Percentiles rank a stretch among this genome's conserved stretches.
phyloP scores from a whole-genome alignment of 768 basidiomycete genomes.

The Pisolithus sp. region DNA sequence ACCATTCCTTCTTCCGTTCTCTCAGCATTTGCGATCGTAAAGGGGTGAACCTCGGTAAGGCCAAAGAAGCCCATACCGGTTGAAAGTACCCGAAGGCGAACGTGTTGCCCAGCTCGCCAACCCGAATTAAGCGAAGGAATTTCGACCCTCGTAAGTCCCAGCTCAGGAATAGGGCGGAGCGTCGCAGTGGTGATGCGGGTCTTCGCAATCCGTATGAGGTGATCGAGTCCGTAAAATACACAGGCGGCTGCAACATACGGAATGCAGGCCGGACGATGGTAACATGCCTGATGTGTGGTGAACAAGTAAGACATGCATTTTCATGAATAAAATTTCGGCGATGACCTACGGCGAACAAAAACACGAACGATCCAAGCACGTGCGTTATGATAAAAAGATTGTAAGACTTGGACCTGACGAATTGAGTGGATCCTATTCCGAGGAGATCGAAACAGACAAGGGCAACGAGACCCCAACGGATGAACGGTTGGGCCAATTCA shows the following conservation, averaged over 20 bases:
- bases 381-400: conserved; percentile 62
- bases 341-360: conserved; percentile 49
- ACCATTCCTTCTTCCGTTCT: conserved; percentile 53
- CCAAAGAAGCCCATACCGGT: conserved; percentile 47
- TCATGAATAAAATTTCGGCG: neutral
- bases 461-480: conserved; percentile 47
- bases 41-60: conserved; percentile 67
- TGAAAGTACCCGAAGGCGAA: conserved; percentile 61
- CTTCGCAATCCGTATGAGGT: conserved; percentile 52
- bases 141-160: conserved; percentile 59
- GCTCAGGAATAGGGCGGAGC: conserved; percentile 52
- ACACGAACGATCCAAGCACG: conserved; percentile 43
- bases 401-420: conserved; percentile 51
- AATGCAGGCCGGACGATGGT: conserved; percentile 37
- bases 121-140: conserved; percentile 56
- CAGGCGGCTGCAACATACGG: conserved; percentile 51
- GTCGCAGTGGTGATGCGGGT: conserved; percentile 55
- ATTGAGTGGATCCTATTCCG: conserved; percentile 53
- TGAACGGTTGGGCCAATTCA: conserved; percentile 28
- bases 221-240: conserved; percentile 51
- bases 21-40: conserved; percentile 69
- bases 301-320: conserved; percentile 16
- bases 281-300: conserved; percentile 27
- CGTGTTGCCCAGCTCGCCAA: conserved; percentile 82
- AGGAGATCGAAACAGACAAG: conserved; percentile 48